phyloP scores from a whole-genome alignment of 176 grass and related monocot genomes.

The Phragmites australis region DNA sequence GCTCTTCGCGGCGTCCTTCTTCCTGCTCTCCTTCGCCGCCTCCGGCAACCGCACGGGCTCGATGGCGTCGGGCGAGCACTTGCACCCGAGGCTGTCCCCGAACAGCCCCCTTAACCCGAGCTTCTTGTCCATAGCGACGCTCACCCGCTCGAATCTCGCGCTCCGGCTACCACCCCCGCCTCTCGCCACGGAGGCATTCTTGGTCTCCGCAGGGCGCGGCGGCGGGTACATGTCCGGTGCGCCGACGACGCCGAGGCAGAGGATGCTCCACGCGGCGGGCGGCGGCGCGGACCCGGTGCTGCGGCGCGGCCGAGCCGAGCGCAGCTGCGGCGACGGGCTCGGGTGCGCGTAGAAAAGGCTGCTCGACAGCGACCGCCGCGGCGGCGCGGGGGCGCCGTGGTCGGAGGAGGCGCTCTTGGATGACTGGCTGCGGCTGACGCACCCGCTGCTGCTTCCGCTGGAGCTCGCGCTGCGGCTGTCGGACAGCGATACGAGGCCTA shows the following conservation, averaged over 20 bases:
- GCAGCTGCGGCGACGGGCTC: conserved; percentile 67
- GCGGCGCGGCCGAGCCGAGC: conserved; percentile 31
- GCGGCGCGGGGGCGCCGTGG: neutral
- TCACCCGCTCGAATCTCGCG: conserved; percentile 19
- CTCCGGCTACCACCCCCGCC: conserved; percentile 34
- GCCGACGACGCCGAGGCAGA: conserved; percentile 60
- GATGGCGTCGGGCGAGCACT: conserved; percentile 58
- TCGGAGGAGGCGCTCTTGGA: conserved; percentile 50
- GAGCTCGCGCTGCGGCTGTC: conserved; percentile 59
- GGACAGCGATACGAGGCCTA: conserved; percentile 31
- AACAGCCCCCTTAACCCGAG: neutral
- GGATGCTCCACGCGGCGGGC: conserved; percentile 43
- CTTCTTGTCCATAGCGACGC: conserved; percentile 35
- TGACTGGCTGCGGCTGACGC: conserved; percentile 57
- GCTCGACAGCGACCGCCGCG: conserved; percentile 45
- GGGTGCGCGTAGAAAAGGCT: conserved; percentile 63
- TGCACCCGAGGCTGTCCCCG: conserved; percentile 48
- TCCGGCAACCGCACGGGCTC: conserved; percentile 20
- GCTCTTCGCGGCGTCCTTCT: conserved; percentile 18
- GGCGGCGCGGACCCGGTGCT: conserved; percentile 46
- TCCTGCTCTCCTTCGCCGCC: conserved; percentile 8
- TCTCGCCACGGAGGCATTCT: neutral
- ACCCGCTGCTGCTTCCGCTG: conserved; percentile 67
- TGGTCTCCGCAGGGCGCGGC: neutral
- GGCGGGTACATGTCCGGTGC: conserved; percentile 52